phyloP scores from a whole-genome alignment of 2,329 filamentous ascomycete genomes.

The Acephala macrosclerotiorum region DNA sequence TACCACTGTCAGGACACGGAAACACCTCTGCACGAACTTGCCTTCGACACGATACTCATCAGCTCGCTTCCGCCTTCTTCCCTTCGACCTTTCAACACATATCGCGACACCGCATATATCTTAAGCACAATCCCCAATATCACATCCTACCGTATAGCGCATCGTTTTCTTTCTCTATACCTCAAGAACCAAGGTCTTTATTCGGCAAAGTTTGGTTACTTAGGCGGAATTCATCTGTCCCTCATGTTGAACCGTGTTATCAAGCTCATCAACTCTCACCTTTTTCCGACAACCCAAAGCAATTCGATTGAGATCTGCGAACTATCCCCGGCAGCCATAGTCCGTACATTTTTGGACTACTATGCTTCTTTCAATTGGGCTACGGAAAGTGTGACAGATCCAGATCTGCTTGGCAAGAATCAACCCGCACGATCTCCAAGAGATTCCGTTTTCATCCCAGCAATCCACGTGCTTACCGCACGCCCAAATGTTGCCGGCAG shows the following conservation, averaged over 20 bases:
- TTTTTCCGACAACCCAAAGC: slow-evolving; percentile 36
- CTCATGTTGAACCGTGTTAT: slow-evolving; percentile 66
- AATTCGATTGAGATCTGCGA: not conserved
- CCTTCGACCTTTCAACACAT: slow-evolving; percentile 68
- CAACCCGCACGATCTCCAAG: slow-evolving; percentile 60
- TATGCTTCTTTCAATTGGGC: slow-evolving; percentile 69
- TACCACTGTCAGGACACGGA: slow-evolving; percentile 15
- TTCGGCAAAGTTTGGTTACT: slow-evolving; percentile 68
- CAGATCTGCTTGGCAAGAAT: slow-evolving; percentile 53
- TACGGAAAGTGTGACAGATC: slow-evolving; percentile 62
- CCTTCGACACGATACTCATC: slow-evolving; percentile 37
- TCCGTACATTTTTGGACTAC: slow-evolving; percentile 66
- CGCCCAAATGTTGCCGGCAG: slow-evolving; percentile 54
- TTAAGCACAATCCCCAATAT: slow-evolving; percentile 65
- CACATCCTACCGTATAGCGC: slow-evolving; percentile 62
- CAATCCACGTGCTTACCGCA: slow-evolving; percentile 67
- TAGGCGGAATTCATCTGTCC: slow-evolving; percentile 70
- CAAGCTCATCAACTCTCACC: slow-evolving; percentile 54
- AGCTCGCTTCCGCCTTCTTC: slow-evolving; percentile 64
- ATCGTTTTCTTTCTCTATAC: slow-evolving; percentile 68
- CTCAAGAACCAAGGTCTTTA: slow-evolving; percentile 68
- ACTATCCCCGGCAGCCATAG: slow-evolving; percentile 44
- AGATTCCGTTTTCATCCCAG: slow-evolving; percentile 69
- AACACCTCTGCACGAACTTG: slow-evolving; percentile 17
- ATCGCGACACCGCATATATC: slow-evolving; percentile 68